Base-by-base conservation (phyloP, 2,329 filamentous ascomycete species). In the Sclerotinia subarctica region DNA sequence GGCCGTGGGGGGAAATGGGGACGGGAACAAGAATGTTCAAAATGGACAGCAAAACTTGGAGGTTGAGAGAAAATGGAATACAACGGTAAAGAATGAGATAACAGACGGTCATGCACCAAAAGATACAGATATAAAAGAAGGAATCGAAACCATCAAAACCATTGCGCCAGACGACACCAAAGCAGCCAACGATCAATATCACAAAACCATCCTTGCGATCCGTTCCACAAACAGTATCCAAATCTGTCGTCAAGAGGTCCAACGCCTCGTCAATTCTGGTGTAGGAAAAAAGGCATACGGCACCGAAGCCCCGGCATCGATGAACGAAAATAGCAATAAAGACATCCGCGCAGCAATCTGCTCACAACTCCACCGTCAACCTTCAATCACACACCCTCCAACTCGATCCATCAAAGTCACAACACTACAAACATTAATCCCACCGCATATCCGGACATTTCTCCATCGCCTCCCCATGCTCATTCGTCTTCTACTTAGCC, bases 311-410 rank as follows among this genome's bases (percentile, higher is more conserved):
- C 5, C 1, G 13, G 26, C 24, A 46, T 19, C 29, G 74, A 72
- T 53, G 8, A 65, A 47, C 1, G 77, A 80, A 10, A 79, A 83
- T 70, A 76, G 76, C 44, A 19, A 51, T 1, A 80, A 80, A 53
- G 78, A 82, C 47, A 75, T 83, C 62, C 80, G 83, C 21, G 83
- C 83, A 49, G 83, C 83, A 21, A 80, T 85, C 8, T 83, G 81
- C 69, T 78, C 82, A 5, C 77, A 82, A 46, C 76, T 85, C 3
- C 83, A 85, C 66, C 72, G 77, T 42, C 76, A 80, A 29, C 81
- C 83, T 5, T 82, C 82, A 0, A 79, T 85, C 35, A 79, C 82
- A 5, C 83, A 85, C 71, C 82, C 83, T n/a, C 83, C 83, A 19
- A 72, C 74, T 10, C 78, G 77, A 58, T 83, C 82, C 0, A 79